Evolutionary conservation across 441 rosid genomes (phyloP), one percentile per base, ranked within the genome.

Genomic region (Capsella rubella): DNA sequence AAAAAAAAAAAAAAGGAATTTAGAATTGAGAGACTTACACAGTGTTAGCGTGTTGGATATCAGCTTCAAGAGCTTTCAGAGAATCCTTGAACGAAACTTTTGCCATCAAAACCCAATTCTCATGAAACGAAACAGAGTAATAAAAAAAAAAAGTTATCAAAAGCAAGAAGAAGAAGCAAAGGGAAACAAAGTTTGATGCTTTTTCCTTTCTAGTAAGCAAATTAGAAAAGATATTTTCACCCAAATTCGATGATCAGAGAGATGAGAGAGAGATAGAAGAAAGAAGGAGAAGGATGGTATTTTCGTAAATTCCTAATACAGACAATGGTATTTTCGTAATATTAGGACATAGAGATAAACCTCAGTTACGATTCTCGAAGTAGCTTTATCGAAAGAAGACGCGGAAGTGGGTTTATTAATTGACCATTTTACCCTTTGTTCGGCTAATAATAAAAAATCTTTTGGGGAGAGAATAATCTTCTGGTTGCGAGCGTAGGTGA

Each of bases 21-120:
- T 1, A 28, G 39, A 32, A 42, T 43, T 45, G 69, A 66, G 55
- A 62, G 52, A 31, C 72, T 79, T 89, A 90, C 97, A 94, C 87
- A 64, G 99, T 90, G 67, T 94, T 92, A 80, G 97, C 99, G 76
- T 89, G 95, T 67, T 92, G 99, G 63, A 94, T 90, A 76, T 94
- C 99, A 67, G 97, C 99, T 85, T 92, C 97, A 21, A 94, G 94
- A 77, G 92, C 91, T 83, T 94, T 94, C 53, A 94, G 90, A 60
- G 99, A 94, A 75, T 94, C 99, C 85, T 85, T 94, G 79, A 91
- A 89, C 67, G 90, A 86, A 39, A 83, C 63, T 79, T 87, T 93
- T 39, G 85, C 86, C 97, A 88, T 93, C 78, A 67, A 80, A 73
- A 76, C 27, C 57, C 34, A 61, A 69, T 14, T 47, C 47, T 46